These are phyloP conservation scores for Populus hybrid DNA, from an alignment of 441 rosid genomes.

Conservation along the genomic window DNA sequence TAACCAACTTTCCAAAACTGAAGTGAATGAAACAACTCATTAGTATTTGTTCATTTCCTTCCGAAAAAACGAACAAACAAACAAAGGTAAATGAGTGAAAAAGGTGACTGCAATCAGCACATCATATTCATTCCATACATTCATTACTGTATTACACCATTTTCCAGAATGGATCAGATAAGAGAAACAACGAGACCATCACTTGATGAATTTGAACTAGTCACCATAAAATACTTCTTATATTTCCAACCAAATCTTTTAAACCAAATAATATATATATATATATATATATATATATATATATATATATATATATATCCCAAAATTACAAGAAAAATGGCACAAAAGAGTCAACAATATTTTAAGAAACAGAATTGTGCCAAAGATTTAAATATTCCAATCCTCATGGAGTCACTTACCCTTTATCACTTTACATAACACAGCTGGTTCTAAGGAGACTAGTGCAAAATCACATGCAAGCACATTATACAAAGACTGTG, in stretches of 20 bases:
- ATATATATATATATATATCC: too few species aligned
- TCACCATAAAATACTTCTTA: neutral
- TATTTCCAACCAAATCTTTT: neutral
- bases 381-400: neutral
- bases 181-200: neutral
- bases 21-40: neutral
- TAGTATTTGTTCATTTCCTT: neutral
- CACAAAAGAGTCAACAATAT: too few species aligned
- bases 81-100: neutral
- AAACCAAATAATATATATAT: too few species aligned
- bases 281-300: too few species aligned
- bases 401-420: neutral
- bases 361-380: neutral
- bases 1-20: neutral
- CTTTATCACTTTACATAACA: neutral
- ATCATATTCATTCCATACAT: neutral
- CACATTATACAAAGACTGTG: neutral
- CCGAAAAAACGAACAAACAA: neutral
- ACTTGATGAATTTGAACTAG: neutral
- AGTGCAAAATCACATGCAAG: constrained; percentile 1
- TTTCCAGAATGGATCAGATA: neutral
- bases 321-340: too few species aligned
- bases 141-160: neutral
- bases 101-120: neutral
- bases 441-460: neutral